These are phyloP conservation scores for Penicillium digitatum DNA, from an alignment of 2,329 filamentous ascomycete genomes.

Conservation along the genomic window DNA sequence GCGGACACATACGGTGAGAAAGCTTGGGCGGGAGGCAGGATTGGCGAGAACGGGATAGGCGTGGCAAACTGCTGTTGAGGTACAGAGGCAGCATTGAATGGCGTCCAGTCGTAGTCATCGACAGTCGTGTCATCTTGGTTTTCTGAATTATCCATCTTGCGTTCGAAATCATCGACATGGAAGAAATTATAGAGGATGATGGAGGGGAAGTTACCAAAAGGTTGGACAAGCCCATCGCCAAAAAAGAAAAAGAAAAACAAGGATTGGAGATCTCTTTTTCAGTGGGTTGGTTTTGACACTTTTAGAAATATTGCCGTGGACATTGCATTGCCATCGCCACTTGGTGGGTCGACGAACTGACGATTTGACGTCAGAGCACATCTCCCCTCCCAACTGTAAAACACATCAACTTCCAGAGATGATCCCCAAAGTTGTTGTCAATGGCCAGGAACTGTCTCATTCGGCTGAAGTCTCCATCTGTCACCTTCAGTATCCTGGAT, in stretches of 20 bases:
- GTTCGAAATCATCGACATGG: background rate
- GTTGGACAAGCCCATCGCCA: background rate
- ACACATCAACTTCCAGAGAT: background rate
- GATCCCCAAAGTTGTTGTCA: background rate
- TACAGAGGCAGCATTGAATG: background rate
- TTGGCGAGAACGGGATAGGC: background rate
- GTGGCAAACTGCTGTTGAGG: background rate
- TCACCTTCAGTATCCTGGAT: background rate
- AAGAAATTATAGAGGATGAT: background rate
- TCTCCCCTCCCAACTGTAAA: background rate
- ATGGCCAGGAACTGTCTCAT: background rate
- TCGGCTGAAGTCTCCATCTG: background rate
- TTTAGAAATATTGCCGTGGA: background rate
- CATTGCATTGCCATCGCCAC: background rate
- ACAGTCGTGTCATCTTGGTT: background rate
- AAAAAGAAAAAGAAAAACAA: background rate
- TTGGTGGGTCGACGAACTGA: background rate
- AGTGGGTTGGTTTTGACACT: background rate
- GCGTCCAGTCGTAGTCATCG: background rate
- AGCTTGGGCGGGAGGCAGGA: background rate
- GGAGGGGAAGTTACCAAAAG: background rate
- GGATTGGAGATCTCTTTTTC: background rate
- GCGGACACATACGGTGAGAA: background rate
- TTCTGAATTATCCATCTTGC: background rate
- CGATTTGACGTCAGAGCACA: conserved; percentile 2